Conservation (phyloP, 2,329 filamentous ascomycete genomes). For the Aspergillus melleus region DNA sequence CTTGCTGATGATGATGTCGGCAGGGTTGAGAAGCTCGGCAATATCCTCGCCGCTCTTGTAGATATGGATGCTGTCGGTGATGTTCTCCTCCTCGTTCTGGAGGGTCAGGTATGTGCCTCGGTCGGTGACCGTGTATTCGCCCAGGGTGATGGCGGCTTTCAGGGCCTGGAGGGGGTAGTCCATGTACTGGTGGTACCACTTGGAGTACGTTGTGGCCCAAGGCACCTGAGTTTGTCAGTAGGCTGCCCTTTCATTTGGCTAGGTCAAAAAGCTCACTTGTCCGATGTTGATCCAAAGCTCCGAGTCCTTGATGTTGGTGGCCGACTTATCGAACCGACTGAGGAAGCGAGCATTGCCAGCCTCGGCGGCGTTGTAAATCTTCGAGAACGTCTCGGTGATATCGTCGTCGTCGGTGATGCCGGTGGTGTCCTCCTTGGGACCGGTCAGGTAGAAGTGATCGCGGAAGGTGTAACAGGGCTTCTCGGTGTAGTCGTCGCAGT, state of each 20-base stretch:
- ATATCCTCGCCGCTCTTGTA: conserved; percentile 35
- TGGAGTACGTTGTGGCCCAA: conserved; percentile 47
- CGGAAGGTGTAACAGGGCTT: conserved; percentile 47
- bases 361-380: conserved; percentile 37
- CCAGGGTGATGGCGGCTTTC: conserved; percentile 40
- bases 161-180: conserved; percentile 50
- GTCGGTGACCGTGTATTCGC: conserved; percentile 52
- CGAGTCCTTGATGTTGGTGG: conserved; percentile 52
- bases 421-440: conserved; percentile 37
- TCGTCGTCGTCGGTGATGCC: conserved; percentile 31
- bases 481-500: not conserved
- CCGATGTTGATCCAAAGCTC: conserved; percentile 49
- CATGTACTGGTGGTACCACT: conserved; percentile 51
- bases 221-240: conserved; percentile 29
- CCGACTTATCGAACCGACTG: conserved; percentile 50
- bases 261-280: conserved; percentile 29
- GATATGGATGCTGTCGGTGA: conserved; percentile 37
- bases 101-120: conserved; percentile 48
- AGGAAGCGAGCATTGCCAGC: conserved; percentile 41
- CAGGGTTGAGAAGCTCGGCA: conserved; percentile 44
- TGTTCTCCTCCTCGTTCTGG: conserved; percentile 14
- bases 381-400: conserved; percentile 36
- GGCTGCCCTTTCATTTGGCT: not conserved
- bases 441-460: conserved; percentile 50
- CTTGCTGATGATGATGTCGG: conserved; percentile 42